A percentile compares a stretch with the other conserved stretches of the same genome.
phyloP scores from a whole-genome alignment of 768 basidiomycete genomes.

The Lactarius psammicola region DNA sequence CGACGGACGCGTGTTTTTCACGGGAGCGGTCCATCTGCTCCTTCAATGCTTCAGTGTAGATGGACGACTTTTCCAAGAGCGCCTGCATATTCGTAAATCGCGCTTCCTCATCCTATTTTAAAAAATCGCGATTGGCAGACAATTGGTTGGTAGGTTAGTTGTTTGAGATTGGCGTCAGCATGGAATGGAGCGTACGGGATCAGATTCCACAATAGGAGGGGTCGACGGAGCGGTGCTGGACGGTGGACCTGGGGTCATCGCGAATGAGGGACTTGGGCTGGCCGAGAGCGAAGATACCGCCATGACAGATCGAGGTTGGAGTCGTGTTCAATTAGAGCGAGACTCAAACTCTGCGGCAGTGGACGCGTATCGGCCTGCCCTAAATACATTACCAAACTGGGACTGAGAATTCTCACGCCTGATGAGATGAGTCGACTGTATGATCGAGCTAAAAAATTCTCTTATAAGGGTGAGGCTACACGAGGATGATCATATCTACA shows the following conservation, averaged over 20 bases:
- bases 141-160: not conserved
- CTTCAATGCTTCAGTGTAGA: constrained; percentile 71
- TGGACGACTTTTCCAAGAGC: constrained; percentile 71
- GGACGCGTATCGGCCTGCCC: constrained; percentile 26
- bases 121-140: not conserved
- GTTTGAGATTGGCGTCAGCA: not conserved
- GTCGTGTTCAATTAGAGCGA: constrained; percentile 2
- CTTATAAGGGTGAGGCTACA: no score
- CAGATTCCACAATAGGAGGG: constrained; percentile 13
- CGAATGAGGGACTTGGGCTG: constrained; percentile 11
- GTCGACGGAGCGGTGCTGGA: constrained; percentile 21
- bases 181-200: constrained; percentile 11
- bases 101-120: constrained; percentile 47
- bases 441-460: no score
- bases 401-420: not conserved
- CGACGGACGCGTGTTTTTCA: constrained; percentile 22
- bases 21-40: constrained; percentile 60
- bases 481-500: no score
- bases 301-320: constrained; percentile 5
- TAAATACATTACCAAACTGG: constrained; percentile 13
- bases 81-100: constrained; percentile 56
- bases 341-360: not conserved
- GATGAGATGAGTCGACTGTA: no score
- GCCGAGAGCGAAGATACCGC: constrained; percentile 4
- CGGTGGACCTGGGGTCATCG: constrained; percentile 9